Percentiles rank a stretch among this genome's conserved stretches.
Evolutionary conservation across 306 rosid species (phyloP).

Genomic region (Potentilla sterilis): DNA sequence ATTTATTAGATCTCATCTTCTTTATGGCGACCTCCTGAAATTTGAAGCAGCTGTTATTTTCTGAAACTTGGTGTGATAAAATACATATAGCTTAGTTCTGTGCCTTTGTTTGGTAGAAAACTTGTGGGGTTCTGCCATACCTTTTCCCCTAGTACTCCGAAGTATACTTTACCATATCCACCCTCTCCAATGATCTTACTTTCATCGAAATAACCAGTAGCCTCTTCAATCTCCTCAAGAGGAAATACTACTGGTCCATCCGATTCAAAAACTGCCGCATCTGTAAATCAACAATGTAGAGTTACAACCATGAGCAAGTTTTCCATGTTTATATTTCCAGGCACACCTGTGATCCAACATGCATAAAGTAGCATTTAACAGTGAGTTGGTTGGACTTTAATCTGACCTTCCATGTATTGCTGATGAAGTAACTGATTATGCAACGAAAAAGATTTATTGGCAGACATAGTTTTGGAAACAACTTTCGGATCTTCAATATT

Average conservation of each 20-base stretch:
- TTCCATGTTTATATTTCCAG: not conserved
- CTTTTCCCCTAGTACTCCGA: constrained; percentile 58
- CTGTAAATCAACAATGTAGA: constrained; percentile 30
- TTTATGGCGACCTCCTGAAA: constrained; percentile 81
- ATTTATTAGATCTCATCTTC: constrained; percentile 73
- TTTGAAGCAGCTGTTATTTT: constrained; percentile 26
- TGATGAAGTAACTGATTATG: constrained; percentile 28
- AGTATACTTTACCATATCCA: constrained; percentile 74
- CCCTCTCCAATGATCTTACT: constrained; percentile 67
- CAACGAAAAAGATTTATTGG: constrained; percentile 35
- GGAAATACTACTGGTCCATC: constrained; percentile 51
- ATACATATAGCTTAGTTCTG: constrained; percentile 1
- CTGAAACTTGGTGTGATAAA: not conserved
- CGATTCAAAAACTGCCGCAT: constrained; percentile 53
- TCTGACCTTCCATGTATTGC: constrained; percentile 51
- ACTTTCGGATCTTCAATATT: constrained; percentile 31
- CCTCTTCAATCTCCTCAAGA: constrained; percentile 66
- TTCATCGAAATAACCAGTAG: constrained; percentile 60
- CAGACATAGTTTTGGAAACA: constrained; percentile 33
- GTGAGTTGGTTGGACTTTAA: not conserved
- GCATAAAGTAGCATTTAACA: constrained; percentile 1
- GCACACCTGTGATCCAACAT: not conserved
- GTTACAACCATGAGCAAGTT: not conserved
- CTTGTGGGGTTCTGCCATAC: constrained; percentile 34
- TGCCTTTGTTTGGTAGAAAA: not conserved